These are phyloP conservation scores for Erigeron canadensis DNA, from an alignment of 129 eudicot species.

Conservation along the genomic window DNA sequence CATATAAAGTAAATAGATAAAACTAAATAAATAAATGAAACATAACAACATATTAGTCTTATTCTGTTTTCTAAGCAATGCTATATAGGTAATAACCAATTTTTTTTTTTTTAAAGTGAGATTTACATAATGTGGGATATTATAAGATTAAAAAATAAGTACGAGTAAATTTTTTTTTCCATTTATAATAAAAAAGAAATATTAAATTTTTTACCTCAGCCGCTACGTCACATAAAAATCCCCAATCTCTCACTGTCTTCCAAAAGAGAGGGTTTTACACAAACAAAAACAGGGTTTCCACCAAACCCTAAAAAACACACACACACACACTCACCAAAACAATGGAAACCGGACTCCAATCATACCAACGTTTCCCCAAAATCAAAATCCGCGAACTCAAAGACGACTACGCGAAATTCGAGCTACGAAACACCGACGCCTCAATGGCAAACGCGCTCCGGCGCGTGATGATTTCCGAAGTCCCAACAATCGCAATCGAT, in stretches of 20 bases:
- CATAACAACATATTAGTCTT: no score
- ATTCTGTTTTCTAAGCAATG: no score
- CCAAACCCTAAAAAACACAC: slow-evolving; percentile 18
- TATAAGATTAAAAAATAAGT: no score
- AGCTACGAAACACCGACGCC: slow-evolving; percentile 85
- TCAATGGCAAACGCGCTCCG: slow-evolving; percentile 96
- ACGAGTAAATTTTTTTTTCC: no score
- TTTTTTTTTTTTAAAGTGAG: no score
- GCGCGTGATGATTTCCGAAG: slow-evolving; percentile 97
- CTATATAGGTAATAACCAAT: no score
- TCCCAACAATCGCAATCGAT: slow-evolving; percentile 92
- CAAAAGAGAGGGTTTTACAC: slow-evolving; percentile 24
- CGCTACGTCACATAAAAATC: background rate
- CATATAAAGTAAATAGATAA: no score
- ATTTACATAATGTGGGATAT: no score
- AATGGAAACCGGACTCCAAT: slow-evolving; percentile 55
- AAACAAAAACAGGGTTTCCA: slow-evolving; percentile 10
- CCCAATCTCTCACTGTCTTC: background rate
- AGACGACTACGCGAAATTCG: slow-evolving; percentile 79
- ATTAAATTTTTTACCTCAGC: no score
- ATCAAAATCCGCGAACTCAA: slow-evolving; percentile 74
- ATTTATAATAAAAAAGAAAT: no score
- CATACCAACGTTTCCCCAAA: slow-evolving; percentile 85
- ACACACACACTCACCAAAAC: background rate
- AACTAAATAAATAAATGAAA: no score